Evolutionary conservation across 768 basidiomycete species (phyloP).

Genomic region (Boletus vermiculosoides): DNA sequence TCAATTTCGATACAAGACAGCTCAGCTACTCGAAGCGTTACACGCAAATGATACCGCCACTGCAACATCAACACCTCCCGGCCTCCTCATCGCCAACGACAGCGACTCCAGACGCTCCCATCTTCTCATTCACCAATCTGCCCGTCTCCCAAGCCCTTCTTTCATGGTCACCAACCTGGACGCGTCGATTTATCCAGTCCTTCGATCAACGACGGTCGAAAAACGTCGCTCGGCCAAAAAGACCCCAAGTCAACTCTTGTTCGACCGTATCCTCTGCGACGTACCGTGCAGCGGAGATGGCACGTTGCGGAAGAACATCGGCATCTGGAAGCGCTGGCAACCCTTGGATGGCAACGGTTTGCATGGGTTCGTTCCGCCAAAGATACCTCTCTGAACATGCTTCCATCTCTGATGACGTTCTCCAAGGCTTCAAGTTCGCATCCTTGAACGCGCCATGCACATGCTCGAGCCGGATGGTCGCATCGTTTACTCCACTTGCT

Average conservation of each 20-base stretch:
- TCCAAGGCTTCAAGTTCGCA: conserved; percentile 83
- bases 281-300: conserved; percentile 99
- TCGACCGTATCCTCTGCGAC: conserved; percentile 93
- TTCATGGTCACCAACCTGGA: conserved; percentile 97
- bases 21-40: conserved; percentile 92
- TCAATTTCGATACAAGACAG: conserved; percentile 53
- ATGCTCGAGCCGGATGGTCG: conserved; percentile 78
- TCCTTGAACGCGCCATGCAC: conserved; percentile 89
- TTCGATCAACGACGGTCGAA: conserved; percentile 37
- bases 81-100: conserved; percentile 93
- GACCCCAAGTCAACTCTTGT: conserved; percentile 57
- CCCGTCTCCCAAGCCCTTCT: conserved; percentile 86
- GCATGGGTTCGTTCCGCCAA: conserved; percentile 59
- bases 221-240: conserved; percentile 36
- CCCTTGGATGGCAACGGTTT: conserved; percentile 87
- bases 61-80: conserved; percentile 68
- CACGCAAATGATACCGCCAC: conserved; percentile 74
- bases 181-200: conserved; percentile 78
- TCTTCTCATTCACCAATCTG: conserved; percentile 96
- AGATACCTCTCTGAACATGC: not conserved
- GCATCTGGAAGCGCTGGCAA: conserved; percentile 93
- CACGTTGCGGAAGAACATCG: conserved; percentile 90
- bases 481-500: conserved; percentile 97
- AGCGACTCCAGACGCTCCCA: conserved; percentile 92
- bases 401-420: conserved; percentile 8